Evolutionary conservation across 768 basidiomycete genomes (phyloP).

Genomic region (Podaxis carcinomalis): DNA sequence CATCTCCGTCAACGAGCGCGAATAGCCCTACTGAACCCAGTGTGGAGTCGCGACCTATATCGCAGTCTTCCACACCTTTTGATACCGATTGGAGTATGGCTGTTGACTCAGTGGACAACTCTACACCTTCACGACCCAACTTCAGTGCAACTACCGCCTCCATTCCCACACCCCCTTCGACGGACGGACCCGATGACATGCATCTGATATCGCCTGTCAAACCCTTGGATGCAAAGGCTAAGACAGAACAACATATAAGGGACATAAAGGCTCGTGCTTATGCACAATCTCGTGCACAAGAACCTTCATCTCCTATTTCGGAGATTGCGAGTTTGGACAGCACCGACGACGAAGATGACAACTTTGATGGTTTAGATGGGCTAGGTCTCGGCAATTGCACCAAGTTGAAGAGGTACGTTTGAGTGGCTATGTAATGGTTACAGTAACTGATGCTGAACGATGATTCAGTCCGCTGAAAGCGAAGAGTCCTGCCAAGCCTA

Average conservation of each 20-base stretch:
- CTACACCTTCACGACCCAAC: not conserved
- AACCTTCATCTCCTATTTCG: constrained; percentile 24
- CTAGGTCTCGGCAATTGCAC: not conserved
- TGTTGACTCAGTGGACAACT: constrained; percentile 4
- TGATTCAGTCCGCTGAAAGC: not conserved
- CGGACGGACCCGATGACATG: constrained; percentile 14
- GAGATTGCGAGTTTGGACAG: constrained; percentile 43
- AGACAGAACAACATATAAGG: constrained; percentile 56
- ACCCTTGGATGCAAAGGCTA: constrained; percentile 31
- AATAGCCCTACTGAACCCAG: not conserved
- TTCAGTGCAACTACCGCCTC: not conserved
- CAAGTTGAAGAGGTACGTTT: not conserved
- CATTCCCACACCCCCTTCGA: constrained; percentile 20
- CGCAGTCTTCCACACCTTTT: not conserved
- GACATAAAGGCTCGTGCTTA: constrained; percentile 61
- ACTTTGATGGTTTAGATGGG: not conserved
- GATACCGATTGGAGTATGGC: constrained; percentile 7
- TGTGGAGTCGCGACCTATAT: not conserved
- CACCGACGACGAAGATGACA: constrained; percentile 41
- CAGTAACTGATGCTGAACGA: not conserved
- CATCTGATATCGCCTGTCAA: constrained; percentile 13
- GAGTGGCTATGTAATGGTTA: not conserved
- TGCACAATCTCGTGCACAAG: constrained; percentile 40
- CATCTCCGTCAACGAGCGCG: constrained; percentile 10
- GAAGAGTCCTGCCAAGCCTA: not conserved